Evolutionary conservation across 1,139 yeast genomes (phyloP).

Genomic region (Pichia cactophila): DNA sequence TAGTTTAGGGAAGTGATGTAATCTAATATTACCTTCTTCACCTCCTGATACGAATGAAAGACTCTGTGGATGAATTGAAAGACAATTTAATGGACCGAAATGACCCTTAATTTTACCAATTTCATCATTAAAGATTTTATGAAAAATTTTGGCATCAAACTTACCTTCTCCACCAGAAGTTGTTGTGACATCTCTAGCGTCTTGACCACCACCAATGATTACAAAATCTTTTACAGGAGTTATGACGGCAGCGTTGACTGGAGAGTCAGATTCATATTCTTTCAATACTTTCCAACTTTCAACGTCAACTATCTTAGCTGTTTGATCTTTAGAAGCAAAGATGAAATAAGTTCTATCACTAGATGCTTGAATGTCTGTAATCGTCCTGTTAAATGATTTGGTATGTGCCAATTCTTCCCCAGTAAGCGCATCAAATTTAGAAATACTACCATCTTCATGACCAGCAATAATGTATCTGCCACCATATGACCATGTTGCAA

Average conservation of each 20-base stretch:
- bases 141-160: constrained; percentile 94
- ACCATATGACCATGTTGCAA: constrained; percentile 83
- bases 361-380: constrained; percentile 88
- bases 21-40: constrained; percentile 95
- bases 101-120: constrained; percentile 97
- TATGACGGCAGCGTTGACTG: constrained; percentile 91
- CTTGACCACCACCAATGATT: constrained; percentile 98
- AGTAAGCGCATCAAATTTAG: constrained; percentile 69
- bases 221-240: constrained; percentile 90
- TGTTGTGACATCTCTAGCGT: constrained; percentile 95
- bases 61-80: constrained; percentile 94
- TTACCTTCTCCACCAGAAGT: constrained; percentile 92
- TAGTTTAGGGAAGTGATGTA: constrained; percentile 86
- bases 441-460: constrained; percentile 77
- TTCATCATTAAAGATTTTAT: constrained; percentile 90
- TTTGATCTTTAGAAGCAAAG: constrained; percentile 89
- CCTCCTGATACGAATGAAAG: constrained; percentile 93
- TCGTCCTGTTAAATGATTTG: constrained; percentile 65
- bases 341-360: constrained; percentile 83
- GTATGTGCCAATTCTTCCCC: constrained; percentile 56
- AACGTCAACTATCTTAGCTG: constrained; percentile 73
- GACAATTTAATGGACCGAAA: constrained; percentile 94
- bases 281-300: constrained; percentile 68
- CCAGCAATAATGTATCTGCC: constrained; percentile 75
- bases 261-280: constrained; percentile 81